phyloP scores from a whole-genome alignment of 2,329 filamentous ascomycete genomes.

The Aureobasidium sp. region DNA sequence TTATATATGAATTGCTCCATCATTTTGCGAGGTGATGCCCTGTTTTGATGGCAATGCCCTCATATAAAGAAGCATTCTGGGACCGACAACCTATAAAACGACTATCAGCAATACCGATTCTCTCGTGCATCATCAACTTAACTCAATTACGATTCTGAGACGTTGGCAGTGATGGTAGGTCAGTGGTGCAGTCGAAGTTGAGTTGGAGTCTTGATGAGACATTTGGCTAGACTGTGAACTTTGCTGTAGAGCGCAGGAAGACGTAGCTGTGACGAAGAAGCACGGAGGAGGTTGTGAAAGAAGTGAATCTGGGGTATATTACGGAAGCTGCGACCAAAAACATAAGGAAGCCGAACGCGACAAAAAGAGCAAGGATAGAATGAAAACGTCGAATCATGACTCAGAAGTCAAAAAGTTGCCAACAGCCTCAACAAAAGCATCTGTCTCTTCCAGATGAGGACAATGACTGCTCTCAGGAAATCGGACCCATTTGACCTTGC shows the following conservation, averaged over 20 bases:
- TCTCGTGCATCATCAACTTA: too few species aligned
- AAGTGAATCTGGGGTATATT: constrained; percentile 1
- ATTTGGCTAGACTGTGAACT: too few species aligned
- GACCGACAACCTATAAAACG: too few species aligned
- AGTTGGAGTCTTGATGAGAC: too few species aligned
- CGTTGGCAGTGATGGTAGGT: too few species aligned
- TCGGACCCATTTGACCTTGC: constrained; percentile 36
- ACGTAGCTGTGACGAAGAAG: neutral
- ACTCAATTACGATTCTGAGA: too few species aligned
- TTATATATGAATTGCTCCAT: neutral
- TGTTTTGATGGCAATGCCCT: neutral
- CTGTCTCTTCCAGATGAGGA: constrained; percentile 34
- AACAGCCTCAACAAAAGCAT: constrained; percentile 31
- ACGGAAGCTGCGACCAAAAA: neutral
- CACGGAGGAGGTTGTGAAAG: neutral
- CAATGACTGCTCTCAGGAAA: constrained; percentile 30
- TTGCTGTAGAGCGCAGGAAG: too few species aligned
- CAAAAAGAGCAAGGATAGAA: neutral
- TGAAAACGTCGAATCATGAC: neutral
- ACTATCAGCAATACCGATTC: too few species aligned
- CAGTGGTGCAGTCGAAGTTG: too few species aligned
- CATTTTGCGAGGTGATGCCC: neutral
- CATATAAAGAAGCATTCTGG: too few species aligned
- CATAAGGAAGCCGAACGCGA: neutral
- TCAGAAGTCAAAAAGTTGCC: constrained; percentile 26